Percentiles rank a stretch among this genome's conserved stretches.
phyloP scores from a whole-genome alignment of 2,329 filamentous ascomycete genomes.

The Xylariomycetidae sp. region DNA sequence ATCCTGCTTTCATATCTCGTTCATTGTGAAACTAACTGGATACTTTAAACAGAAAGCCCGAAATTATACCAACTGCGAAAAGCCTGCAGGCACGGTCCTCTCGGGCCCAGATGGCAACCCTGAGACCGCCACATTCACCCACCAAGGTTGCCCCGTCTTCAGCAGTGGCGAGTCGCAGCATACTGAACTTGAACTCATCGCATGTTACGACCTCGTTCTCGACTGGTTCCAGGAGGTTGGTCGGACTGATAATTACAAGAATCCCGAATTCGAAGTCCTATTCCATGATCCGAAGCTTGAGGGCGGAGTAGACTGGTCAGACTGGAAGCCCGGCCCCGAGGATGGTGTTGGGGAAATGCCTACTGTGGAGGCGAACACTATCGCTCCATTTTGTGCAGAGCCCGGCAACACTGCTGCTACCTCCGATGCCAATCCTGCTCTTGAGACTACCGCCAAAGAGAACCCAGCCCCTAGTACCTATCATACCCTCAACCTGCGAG shows the following conservation, averaged over 20 bases:
- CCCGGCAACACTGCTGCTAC: too few species aligned
- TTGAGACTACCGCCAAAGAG: too few species aligned
- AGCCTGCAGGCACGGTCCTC: slow-evolving; percentile 49
- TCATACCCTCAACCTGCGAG: too few species aligned
- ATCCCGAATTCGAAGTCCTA: slow-evolving; percentile 32
- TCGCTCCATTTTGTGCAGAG: too few species aligned
- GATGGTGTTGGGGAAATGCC: too few species aligned
- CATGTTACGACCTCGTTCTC: slow-evolving; percentile 49
- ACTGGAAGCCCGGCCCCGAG: too few species aligned
- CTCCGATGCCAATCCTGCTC: too few species aligned
- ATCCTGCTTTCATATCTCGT: too few species aligned
- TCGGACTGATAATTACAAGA: slow-evolving; percentile 31
- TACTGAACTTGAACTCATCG: slow-evolving; percentile 59
- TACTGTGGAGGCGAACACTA: too few species aligned
- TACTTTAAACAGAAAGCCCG: too few species aligned
- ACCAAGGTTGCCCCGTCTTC: slow-evolving; percentile 61
- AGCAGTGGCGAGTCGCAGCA: slow-evolving; percentile 59
- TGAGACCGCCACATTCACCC: slow-evolving; percentile 31
- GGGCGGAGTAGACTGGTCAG: slow-evolving; percentile 17
- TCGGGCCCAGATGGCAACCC: slow-evolving; percentile 47
- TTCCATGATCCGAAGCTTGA: slow-evolving; percentile 15
- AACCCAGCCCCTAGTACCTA: too few species aligned
- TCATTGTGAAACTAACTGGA: too few species aligned
- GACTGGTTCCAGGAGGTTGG: slow-evolving; percentile 58
- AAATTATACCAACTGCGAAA: slow-evolving; percentile 46